These are phyloP conservation scores for Backusella macrospora DNA, from an alignment of 192 early-diverging fungal genomes.

Conservation along the genomic window DNA sequence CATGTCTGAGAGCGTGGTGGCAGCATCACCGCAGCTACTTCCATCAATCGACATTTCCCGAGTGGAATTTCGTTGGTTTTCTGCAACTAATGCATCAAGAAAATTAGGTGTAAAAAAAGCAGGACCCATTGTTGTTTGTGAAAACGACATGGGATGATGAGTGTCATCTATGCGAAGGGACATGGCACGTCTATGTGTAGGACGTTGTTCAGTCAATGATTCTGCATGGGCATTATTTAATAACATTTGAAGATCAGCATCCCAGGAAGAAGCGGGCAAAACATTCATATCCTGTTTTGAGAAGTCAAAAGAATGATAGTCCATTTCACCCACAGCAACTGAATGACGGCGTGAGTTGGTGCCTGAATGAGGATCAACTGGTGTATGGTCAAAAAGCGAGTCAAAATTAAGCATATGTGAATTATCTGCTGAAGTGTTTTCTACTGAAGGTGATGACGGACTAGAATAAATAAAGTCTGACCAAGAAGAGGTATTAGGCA, in stretches of 20 bases:
- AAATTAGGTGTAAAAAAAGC: slow-evolving; percentile 13
- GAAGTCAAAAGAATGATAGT: slow-evolving; percentile 30
- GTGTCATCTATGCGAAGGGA: slow-evolving; percentile 5
- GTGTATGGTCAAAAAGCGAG: slow-evolving; percentile 9
- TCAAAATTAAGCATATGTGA: slow-evolving; percentile 11
- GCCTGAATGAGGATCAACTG: slow-evolving; percentile 15
- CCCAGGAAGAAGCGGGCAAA: background rate
- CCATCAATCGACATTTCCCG: background rate
- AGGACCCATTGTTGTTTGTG: background rate
- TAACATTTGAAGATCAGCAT: slow-evolving; percentile 17
- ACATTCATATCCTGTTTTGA: background rate
- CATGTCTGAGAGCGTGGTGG: background rate
- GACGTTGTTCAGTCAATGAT: background rate
- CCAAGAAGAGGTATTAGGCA: slow-evolving; percentile 30
- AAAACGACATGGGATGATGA: background rate
- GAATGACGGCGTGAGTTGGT: slow-evolving; percentile 36
- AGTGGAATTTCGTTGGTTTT: background rate
- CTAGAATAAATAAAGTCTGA: slow-evolving; percentile 33
- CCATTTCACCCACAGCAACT: slow-evolving; percentile 38
- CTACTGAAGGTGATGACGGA: slow-evolving; percentile 28
- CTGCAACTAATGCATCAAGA: slow-evolving; percentile 23
- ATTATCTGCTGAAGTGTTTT: slow-evolving; percentile 1
- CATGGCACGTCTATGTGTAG: slow-evolving; percentile 5
- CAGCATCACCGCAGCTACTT: background rate
- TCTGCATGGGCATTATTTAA: background rate